Base-by-base conservation (phyloP, 306 rosid genomes). In the Gleditsia sinensis region DNA sequence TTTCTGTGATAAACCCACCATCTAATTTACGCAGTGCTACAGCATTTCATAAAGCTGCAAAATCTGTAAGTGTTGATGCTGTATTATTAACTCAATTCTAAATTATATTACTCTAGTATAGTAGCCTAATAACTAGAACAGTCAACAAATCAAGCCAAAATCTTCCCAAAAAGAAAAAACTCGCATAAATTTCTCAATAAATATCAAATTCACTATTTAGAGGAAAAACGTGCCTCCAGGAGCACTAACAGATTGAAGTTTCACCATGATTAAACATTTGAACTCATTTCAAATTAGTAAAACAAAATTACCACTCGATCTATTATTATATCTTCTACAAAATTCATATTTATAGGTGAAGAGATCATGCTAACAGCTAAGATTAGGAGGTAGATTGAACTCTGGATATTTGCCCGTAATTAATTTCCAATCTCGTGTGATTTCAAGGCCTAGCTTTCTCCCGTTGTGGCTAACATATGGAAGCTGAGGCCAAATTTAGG, bases 251-350 rank as follows among this genome's bases (percentile, higher is more conserved):
- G 34, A 33, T 32, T 71, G 59, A 71, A 69, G 43, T 43, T n/a
- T 80, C 57, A 54, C 17, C 14, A 43, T 70, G 10, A 13, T 43
- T 20, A 9, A 37, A n/a, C n/a, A n/a, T n/a, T n/a, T 1, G 24
- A 48, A 46, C 43, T 69, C 14, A 55, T 62, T 55, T 54, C 50
- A 69, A 62, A 54, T 9, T 50, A 59, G 17, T 25, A 23, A 42
- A 59, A 42, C 61, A 72, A 30, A 66, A 5, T 3, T n/a, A n/a
- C n/a, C n/a, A n/a, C n/a, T n/a, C n/a, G n/a, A n/a, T n/a, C n/a
- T n/a, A n/a, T n/a, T n/a, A n/a, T n/a, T 54, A 24, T 51, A 49
- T 65, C 34, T 28, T 19, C 64, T 5, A 34, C 27, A 65, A 36
- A 23, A 43, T 20, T 3, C n/a, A 33, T 33, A 9, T 43, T 10